These are phyloP conservation scores for Trichosporon sp. DNA, from an alignment of 1,284 basidiomycete genomes.

Conservation along the genomic window DNA sequence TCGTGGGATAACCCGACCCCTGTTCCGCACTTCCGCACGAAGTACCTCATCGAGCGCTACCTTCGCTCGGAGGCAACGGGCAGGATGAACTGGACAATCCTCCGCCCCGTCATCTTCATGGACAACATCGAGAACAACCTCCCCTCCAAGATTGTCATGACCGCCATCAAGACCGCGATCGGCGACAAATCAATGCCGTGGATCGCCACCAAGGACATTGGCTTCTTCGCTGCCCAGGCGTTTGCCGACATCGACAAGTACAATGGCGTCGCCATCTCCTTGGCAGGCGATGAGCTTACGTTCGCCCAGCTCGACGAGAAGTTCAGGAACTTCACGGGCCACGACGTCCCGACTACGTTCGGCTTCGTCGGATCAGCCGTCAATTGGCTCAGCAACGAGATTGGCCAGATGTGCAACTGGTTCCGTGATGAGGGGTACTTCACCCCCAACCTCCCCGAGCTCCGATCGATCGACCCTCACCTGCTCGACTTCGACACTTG, in stretches of 20 bases:
- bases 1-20: constrained; percentile 27
- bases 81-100: constrained; percentile 26
- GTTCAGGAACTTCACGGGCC: constrained; percentile 29
- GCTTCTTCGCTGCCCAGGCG: constrained; percentile 33
- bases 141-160: constrained; percentile 33
- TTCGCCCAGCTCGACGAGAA: constrained; percentile 33
- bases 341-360: constrained; percentile 33
- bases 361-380: constrained; percentile 19
- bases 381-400: constrained; percentile 15
- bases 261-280: constrained; percentile 28
- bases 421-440: constrained; percentile 29
- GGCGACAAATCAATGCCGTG: constrained; percentile 35
- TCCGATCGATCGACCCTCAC: constrained; percentile 25
- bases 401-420: constrained; percentile 29
- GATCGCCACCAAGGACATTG: constrained; percentile 37
- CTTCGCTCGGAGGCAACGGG: constrained; percentile 22
- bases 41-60: constrained; percentile 30
- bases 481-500: constrained; percentile 27
- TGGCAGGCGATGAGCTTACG: constrained; percentile 39
- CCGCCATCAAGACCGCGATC: constrained; percentile 30
- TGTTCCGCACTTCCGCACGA: constrained; percentile 33
- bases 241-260: constrained; percentile 26
- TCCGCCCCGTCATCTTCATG: constrained; percentile 31
- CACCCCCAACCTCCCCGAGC: constrained; percentile 15
- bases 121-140: constrained; percentile 32